Percentiles rank a stretch among this genome's conserved stretches.
Conservation (phyloP, 1,139 yeast genomes). For the Diutina siamensis region DNA sequence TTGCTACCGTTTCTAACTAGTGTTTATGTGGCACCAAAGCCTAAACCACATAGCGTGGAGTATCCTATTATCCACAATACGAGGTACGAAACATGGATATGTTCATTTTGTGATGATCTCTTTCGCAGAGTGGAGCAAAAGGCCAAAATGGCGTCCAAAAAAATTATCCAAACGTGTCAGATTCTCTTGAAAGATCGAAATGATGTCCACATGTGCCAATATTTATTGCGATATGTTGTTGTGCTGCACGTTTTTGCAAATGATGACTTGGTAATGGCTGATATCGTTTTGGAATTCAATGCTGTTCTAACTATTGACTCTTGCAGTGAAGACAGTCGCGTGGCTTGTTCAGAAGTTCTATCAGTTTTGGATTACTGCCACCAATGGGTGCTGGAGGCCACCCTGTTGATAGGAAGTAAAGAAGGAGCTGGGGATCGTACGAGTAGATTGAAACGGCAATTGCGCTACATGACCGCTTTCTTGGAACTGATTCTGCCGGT, state of each 20-base stretch:
- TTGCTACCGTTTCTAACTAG: background rate
- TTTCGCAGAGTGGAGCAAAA: background rate
- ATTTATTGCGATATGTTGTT: conserved; percentile 70
- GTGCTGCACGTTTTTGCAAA: conserved; percentile 53
- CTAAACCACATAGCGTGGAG: background rate
- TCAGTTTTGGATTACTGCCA: conserved; percentile 73
- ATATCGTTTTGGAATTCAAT: conserved; percentile 46
- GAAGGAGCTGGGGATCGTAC: conserved; percentile 13
- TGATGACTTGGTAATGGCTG: conserved; percentile 28
- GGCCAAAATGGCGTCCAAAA: background rate
- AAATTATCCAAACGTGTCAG: conserved; percentile 53
- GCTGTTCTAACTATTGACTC: conserved; percentile 38
- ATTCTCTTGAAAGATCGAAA: conserved; percentile 54
- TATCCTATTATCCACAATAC: background rate
- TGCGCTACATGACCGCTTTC: conserved; percentile 32
- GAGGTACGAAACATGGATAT: background rate
- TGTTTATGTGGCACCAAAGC: background rate
- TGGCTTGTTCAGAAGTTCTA: conserved; percentile 40
- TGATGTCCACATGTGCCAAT: conserved; percentile 57
- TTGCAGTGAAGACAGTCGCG: background rate
- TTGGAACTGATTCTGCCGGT: conserved; percentile 50
- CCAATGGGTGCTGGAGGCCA: conserved; percentile 50
- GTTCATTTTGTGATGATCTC: background rate
- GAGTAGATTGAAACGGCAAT: conserved; percentile 17
- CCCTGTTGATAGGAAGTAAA: conserved; percentile 15